Percentiles rank a stretch among this genome's conserved stretches.
Evolutionary conservation across 2,329 filamentous ascomycete species (phyloP).

Genomic region (Penicillium janthinellum): DNA sequence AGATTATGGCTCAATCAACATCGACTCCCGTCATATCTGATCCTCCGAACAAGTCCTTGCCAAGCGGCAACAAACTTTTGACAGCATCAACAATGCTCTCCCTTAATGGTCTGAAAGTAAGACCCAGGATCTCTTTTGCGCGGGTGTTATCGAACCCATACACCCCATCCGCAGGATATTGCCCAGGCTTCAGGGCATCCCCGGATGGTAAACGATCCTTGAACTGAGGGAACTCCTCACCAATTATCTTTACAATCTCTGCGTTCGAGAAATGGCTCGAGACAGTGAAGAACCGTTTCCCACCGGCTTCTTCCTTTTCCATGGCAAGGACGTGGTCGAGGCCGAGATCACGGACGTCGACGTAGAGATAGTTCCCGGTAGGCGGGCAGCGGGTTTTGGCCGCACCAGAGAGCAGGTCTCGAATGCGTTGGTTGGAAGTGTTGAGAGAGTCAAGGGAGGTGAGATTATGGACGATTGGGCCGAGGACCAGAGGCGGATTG

Average conservation of each 20-base stretch:
- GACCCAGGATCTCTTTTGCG: conserved; percentile 33
- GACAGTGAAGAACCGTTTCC: conserved; percentile 44
- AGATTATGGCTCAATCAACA: too few relatives aligned
- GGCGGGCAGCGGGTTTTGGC: conserved; percentile 55
- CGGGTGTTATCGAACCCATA: conserved; percentile 37
- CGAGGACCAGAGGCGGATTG: conserved; percentile 62
- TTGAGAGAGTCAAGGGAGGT: conserved; percentile 62
- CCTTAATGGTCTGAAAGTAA: conserved; percentile 34
- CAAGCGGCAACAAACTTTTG: conserved; percentile 19
- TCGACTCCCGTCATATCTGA: too few relatives aligned
- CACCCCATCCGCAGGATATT: conserved; percentile 18
- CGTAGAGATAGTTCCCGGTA: conserved; percentile 60
- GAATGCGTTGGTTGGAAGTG: conserved; percentile 68
- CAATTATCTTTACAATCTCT: conserved; percentile 40
- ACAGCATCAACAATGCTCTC: conserved; percentile 34
- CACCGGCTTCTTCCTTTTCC: conserved; percentile 40
- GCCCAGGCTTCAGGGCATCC: conserved; percentile 25
- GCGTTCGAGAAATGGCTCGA: conserved; percentile 41
- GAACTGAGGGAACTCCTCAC: conserved; percentile 37
- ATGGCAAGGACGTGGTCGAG: conserved; percentile 44
- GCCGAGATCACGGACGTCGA: conserved; percentile 49
- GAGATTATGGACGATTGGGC: conserved; percentile 63
- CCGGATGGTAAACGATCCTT: conserved; percentile 35
- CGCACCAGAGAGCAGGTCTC: conserved; percentile 61
- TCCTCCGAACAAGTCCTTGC: too few relatives aligned